Conservation (phyloP, 768 basidiomycete genomes). For the Austroboletus eburneus region DNA sequence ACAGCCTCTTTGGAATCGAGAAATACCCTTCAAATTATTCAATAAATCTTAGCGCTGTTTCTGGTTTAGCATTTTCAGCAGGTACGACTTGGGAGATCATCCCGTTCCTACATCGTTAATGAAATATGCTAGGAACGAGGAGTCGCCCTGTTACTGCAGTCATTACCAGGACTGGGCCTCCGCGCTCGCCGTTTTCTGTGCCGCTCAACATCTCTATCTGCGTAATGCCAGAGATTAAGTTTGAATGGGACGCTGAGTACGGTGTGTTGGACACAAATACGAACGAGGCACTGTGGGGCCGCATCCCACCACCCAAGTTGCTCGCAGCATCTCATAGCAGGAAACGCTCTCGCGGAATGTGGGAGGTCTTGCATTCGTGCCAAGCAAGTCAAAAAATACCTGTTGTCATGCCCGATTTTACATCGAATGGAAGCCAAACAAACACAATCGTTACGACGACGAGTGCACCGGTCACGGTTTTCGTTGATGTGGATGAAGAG, state of each 20-base stretch:
- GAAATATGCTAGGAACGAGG: background rate
- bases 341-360: too few species aligned
- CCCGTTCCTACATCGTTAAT: too few species aligned
- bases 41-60: background rate
- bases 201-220: background rate
- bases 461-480: background rate
- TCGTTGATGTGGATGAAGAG: background rate
- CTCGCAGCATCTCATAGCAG: too few species aligned
- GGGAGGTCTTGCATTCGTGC: too few species aligned
- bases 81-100: background rate
- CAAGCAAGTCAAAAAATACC: background rate
- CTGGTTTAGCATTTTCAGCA: background rate
- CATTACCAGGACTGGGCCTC: constrained; percentile 4
- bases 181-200: background rate
- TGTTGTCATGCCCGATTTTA: background rate
- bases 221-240: background rate
- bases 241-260: background rate
- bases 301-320: too few species aligned
- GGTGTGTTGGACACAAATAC: too few species aligned
- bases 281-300: too few species aligned
- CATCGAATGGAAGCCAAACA: background rate
- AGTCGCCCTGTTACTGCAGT: background rate
- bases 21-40: background rate
- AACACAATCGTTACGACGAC: background rate
- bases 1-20: background rate